Conservation (phyloP, 2,329 filamentous ascomycete species). For the Pleurostoma richardsiae region DNA sequence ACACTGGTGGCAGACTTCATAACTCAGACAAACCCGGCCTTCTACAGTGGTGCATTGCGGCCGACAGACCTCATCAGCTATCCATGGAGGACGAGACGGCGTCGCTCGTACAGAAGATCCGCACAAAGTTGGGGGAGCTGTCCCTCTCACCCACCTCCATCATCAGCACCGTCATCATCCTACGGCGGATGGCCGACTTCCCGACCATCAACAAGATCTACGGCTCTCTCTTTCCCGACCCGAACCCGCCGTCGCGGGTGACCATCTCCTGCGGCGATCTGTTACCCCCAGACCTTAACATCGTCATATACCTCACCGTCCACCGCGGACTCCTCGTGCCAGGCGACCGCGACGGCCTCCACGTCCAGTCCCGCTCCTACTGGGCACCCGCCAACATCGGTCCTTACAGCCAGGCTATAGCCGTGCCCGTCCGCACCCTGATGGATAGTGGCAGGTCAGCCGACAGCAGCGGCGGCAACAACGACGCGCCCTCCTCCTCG, state of each 20-base stretch:
- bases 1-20: not conserved
- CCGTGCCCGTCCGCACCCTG: conserved; percentile 29
- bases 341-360: conserved; percentile 56
- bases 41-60: conserved; percentile 31
- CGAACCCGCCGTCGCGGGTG: conserved; percentile 81
- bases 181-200: conserved; percentile 80
- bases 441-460: conserved; percentile 5
- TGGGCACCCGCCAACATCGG: conserved; percentile 98
- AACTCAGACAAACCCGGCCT: conserved; percentile 1
- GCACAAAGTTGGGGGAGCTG: conserved; percentile 27
- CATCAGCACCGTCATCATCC: conserved; percentile 58
- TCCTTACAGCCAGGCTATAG: conserved; percentile 87
- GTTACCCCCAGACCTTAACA: conserved; percentile 55
- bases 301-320: conserved; percentile 52
- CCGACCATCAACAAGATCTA: conserved; percentile 70
- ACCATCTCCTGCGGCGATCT: conserved; percentile 72
- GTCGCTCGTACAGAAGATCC: conserved; percentile 42
- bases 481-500: conserved; percentile 5
- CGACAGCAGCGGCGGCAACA: not conserved
- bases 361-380: conserved; percentile 91
- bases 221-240: conserved; percentile 64
- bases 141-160: conserved; percentile 35
- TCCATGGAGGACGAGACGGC: conserved; percentile 42
- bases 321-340: conserved; percentile 19
- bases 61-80: conserved; percentile 7